A percentile compares a stretch with the other conserved stretches of the same genome.
phyloP scores from a whole-genome alignment of 2,329 filamentous ascomycete genomes.

The Alternaria conjuncta region DNA sequence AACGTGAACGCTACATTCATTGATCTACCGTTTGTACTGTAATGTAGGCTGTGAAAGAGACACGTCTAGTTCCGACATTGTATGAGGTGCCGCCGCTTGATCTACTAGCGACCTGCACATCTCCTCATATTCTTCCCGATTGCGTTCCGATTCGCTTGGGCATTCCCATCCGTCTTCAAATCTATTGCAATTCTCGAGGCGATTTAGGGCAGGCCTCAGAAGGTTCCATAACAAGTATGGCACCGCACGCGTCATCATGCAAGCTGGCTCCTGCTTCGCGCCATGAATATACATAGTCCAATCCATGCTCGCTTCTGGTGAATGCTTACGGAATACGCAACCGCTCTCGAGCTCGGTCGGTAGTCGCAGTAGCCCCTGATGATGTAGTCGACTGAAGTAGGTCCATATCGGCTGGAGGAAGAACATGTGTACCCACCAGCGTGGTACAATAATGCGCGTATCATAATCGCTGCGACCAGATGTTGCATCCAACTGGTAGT shows the following conservation, averaged over 20 bases:
- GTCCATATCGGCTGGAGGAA: slow-evolving; percentile 3
- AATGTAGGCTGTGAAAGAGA: background rate
- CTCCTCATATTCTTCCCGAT: background rate
- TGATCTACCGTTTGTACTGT: background rate
- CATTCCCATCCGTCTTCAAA: background rate
- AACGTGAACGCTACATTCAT: background rate
- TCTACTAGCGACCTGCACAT: background rate
- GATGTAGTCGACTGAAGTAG: background rate
- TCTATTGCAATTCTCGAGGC: background rate
- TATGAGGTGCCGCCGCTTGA: background rate
- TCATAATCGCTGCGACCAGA: background rate
- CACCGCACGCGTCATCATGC: background rate
- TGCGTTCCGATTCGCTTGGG: background rate
- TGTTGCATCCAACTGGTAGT: background rate
- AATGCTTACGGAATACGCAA: background rate
- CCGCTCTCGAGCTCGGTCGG: slow-evolving; percentile 1
- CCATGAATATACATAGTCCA: slow-evolving; percentile 1
- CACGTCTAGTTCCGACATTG: background rate
- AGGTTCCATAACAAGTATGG: background rate
- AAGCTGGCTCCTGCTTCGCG: background rate
- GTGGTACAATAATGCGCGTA: background rate
- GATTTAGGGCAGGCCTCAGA: background rate
- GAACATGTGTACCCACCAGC: slow-evolving; percentile 9
- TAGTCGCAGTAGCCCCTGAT: background rate
- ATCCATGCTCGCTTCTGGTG: background rate